Conservation (phyloP, 2,329 filamentous ascomycete genomes). For the Trichoderma atroviride region DNA sequence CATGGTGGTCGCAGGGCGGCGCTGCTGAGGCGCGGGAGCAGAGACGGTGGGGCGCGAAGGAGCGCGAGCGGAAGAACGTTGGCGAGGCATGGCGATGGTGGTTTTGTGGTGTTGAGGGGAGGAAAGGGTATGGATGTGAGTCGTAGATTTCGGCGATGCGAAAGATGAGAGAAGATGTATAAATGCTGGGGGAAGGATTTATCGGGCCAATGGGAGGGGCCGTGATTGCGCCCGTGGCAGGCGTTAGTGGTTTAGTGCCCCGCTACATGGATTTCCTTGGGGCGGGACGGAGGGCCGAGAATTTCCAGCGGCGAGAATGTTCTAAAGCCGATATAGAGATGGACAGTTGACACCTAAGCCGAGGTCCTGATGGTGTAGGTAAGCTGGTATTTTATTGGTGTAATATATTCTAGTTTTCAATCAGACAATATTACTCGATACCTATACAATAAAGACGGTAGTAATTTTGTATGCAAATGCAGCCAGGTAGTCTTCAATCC, state of each 20-base stretch:
- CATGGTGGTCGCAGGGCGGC: constrained; percentile 71
- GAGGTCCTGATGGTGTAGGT: neutral
- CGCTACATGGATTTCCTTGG: constrained; percentile 31
- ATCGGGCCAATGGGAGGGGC: constrained; percentile 36
- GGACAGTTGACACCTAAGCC: neutral
- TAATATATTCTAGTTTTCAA: too few relatives aligned
- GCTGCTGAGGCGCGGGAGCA: constrained; percentile 62
- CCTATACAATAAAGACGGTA: too few relatives aligned
- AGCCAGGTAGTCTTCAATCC: neutral
- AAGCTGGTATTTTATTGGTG: neutral
- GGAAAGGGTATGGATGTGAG: constrained; percentile 29
- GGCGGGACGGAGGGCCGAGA: neutral
- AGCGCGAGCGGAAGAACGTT: constrained; percentile 68
- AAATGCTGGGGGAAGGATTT: constrained; percentile 6
- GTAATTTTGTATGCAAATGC: too few relatives aligned
- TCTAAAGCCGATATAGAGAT: neutral
- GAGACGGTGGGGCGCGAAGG: constrained; percentile 69
- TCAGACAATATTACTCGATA: too few relatives aligned
- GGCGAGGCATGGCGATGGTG: constrained; percentile 67
- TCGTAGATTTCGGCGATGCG: constrained; percentile 30
- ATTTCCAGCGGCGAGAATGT: neutral
- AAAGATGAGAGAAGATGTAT: constrained; percentile 27
- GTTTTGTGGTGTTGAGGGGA: constrained; percentile 26
- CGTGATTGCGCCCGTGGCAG: constrained; percentile 32
- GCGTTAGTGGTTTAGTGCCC: constrained; percentile 36